phyloP scores from a whole-genome alignment of 345 rosid species.

The Atalantia buxifolia region DNA sequence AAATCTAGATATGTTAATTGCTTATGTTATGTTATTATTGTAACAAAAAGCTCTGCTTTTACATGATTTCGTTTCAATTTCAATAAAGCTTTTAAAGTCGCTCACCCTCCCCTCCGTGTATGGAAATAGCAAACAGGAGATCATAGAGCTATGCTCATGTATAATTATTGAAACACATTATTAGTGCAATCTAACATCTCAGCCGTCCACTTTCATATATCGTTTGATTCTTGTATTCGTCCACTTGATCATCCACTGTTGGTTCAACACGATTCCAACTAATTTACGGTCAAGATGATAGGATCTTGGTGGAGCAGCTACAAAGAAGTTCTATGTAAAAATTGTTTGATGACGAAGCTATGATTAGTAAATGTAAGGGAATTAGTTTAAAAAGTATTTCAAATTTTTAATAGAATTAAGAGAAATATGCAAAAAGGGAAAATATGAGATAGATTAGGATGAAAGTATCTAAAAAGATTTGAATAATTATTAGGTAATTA shows the following conservation, averaged over 20 bases:
- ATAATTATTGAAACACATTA: background rate
- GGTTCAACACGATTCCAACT: background rate
- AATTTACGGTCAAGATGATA: background rate
- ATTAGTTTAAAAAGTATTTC: background rate
- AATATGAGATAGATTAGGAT: background rate
- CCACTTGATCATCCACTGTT: background rate
- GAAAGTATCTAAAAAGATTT: slow-evolving; percentile 6
- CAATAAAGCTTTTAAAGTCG: no score
- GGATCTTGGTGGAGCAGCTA: no score
- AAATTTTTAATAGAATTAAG: background rate
- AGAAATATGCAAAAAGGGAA: background rate
- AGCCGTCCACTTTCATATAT: background rate
- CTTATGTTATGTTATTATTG: background rate
- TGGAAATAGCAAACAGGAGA: no score
- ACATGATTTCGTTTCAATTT: background rate
- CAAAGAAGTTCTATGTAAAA: background rate
- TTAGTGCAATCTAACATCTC: background rate
- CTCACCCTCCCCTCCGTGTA: no score
- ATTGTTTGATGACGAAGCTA: background rate
- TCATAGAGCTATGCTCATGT: background rate
- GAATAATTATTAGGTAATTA: slow-evolving; percentile 18
- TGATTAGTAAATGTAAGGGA: background rate
- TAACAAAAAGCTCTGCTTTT: slow-evolving; percentile 8
- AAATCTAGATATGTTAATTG: slow-evolving; percentile 2
- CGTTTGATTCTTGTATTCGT: background rate